Conservation (phyloP, 176 grass and related monocot species). For the Musa acuminata region DNA sequence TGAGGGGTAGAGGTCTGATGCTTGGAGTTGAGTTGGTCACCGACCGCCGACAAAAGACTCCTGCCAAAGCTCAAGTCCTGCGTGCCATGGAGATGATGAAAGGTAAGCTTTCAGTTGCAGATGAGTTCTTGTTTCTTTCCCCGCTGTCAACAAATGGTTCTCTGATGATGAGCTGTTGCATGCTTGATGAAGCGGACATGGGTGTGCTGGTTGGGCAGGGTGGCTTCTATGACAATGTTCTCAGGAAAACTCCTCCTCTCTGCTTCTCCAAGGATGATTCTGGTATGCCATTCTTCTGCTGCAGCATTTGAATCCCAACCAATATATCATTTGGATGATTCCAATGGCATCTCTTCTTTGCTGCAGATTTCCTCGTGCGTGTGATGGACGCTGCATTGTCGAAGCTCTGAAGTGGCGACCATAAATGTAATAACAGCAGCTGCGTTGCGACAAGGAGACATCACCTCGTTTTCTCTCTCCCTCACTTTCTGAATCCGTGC, state of each 20-base stretch:
- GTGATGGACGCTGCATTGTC: slow-evolving; percentile 68
- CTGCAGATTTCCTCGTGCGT: slow-evolving; percentile 41
- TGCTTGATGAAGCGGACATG: slow-evolving; percentile 45
- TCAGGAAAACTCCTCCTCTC: slow-evolving; percentile 82
- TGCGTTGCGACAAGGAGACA: slow-evolving; percentile 27
- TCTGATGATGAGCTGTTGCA: not conserved
- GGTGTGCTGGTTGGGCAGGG: slow-evolving; percentile 79
- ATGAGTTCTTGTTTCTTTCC: not conserved
- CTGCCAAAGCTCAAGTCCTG: slow-evolving; percentile 61
- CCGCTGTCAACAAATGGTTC: not conserved
- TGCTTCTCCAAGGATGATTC: slow-evolving; percentile 79
- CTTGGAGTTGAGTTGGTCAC: slow-evolving; percentile 88
- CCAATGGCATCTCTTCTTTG: not conserved
- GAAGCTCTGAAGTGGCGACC: slow-evolving; percentile 43
- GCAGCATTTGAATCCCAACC: too few relatives aligned
- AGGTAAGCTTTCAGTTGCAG: slow-evolving; percentile 30
- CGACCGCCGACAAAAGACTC: slow-evolving; percentile 65
- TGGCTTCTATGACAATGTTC: slow-evolving; percentile 8
- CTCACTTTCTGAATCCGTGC: too few relatives aligned
- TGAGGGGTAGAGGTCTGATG: slow-evolving; percentile 81
- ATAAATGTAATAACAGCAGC: not conserved
- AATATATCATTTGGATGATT: not conserved
- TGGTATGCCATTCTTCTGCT: slow-evolving; percentile 18
- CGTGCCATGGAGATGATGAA: slow-evolving; percentile 73
- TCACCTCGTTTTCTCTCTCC: slow-evolving; percentile 40